These are phyloP conservation scores for Zelonia costaricensis DNA, from an alignment of 208 protist genomes.

Conservation along the genomic window DNA sequence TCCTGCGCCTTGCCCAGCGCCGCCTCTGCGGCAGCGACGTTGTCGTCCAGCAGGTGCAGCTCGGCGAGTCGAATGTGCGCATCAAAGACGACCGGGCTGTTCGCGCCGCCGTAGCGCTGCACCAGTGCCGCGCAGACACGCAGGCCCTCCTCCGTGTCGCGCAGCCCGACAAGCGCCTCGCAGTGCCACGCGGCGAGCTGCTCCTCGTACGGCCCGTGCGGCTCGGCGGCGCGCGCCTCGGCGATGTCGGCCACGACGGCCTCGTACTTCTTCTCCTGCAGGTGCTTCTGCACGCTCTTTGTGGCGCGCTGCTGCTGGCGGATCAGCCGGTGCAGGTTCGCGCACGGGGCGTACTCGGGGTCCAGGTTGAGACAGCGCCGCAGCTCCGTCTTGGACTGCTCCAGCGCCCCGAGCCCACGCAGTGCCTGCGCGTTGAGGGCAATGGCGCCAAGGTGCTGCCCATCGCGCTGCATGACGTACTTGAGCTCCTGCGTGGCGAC, in stretches of 20 bases:
- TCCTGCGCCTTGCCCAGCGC: constrained; percentile 45
- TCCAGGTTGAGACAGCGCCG: constrained; percentile 82
- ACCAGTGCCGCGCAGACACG: constrained; percentile 50
- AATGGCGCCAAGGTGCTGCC: constrained; percentile 74
- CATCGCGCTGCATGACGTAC: constrained; percentile 61
- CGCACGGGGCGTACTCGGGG: constrained; percentile 82
- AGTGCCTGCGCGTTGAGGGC: constrained; percentile 73
- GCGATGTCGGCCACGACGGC: constrained; percentile 46
- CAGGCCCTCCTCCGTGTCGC: constrained; percentile 54
- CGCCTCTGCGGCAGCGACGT: constrained; percentile 59
- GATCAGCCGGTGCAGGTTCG: constrained; percentile 59
- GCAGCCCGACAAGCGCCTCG: constrained; percentile 63
- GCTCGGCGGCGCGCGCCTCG: constrained; percentile 43
- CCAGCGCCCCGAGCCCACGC: constrained; percentile 69
- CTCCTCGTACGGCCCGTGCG: constrained; percentile 59
- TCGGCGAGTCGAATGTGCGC: constrained; percentile 68
- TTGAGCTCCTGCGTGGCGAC: constrained; percentile 73
- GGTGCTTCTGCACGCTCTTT: constrained; percentile 22
- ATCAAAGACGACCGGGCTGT: constrained; percentile 47
- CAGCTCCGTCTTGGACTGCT: constrained; percentile 67
- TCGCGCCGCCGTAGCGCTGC: constrained; percentile 31
- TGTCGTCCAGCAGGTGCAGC: constrained; percentile 80
- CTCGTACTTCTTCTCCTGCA: constrained; percentile 59
- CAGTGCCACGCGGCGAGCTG: constrained; percentile 80
- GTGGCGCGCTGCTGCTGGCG: constrained; percentile 65